Conservation (phyloP, 371 early-diverging fungal genomes). For the Polyrhizophydium stewartii region DNA sequence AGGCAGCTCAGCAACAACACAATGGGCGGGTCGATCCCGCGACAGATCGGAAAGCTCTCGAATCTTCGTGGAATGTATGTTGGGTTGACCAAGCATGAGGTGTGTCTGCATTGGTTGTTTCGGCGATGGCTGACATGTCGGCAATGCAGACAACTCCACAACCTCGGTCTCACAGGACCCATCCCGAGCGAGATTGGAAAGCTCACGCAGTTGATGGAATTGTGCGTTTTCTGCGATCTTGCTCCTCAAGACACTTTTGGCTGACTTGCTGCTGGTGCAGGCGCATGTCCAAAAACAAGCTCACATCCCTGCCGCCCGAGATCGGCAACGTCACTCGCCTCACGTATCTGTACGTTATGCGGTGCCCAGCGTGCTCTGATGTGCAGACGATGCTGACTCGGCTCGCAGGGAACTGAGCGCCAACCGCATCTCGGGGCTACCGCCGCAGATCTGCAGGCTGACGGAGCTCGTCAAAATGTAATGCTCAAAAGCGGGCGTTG, state of each 20-base stretch:
- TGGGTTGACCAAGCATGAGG: not conserved
- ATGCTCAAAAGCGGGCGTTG: no score
- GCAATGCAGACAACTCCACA: not conserved
- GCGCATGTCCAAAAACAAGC: no score
- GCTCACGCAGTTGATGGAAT: not conserved
- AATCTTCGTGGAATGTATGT: not conserved
- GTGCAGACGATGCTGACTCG: no score
- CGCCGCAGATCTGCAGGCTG: no score
- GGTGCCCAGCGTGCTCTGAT: no score
- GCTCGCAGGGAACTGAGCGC: no score
- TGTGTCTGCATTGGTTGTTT: not conserved
- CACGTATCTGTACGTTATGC: not conserved
- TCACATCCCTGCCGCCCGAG: no score
- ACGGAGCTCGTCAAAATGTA: no score
- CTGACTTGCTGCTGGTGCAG: no score
- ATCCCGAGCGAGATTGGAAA: slow-evolving; percentile 1
- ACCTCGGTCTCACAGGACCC: not conserved
- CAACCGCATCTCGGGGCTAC: no score
- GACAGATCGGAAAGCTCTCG: not conserved
- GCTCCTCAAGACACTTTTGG: not conserved
- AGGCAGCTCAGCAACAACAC: no score
- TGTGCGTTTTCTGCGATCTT: not conserved
- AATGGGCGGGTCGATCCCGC: not conserved
- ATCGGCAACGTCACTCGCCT: not conserved
- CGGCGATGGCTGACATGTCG: not conserved